These are phyloP conservation scores for Phyllosticta capitalensis DNA, from an alignment of 2,329 filamentous ascomycete genomes.

Conservation along the genomic window DNA sequence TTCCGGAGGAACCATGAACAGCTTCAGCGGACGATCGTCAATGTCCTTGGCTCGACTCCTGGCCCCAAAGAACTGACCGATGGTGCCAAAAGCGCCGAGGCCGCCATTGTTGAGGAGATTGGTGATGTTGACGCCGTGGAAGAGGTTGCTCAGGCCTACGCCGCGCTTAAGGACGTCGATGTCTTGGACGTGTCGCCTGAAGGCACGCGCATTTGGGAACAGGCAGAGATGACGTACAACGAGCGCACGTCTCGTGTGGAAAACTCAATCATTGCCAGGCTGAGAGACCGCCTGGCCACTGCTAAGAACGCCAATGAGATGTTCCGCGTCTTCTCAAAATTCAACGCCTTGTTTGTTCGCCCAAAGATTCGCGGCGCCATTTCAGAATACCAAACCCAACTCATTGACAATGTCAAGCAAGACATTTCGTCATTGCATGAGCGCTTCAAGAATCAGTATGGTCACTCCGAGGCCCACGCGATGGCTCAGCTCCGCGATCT, in stretches of 20 bases:
- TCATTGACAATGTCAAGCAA: conserved; percentile 96
- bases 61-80: conserved; percentile 28
- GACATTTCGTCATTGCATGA: conserved; percentile 91
- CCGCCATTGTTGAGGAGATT: conserved; percentile 80
- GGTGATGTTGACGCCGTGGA: conserved; percentile 95
- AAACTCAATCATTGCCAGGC: conserved; percentile 93
- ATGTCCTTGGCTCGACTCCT: conserved; percentile 66
- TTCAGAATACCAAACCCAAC: conserved; percentile 92
- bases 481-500: conserved; percentile 97
- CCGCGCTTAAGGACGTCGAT: conserved; percentile 88
- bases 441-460: conserved; percentile 98
- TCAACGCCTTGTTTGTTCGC: conserved; percentile 95
- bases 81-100: conserved; percentile 26
- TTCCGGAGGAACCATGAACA: conserved; percentile 98
- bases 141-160: conserved; percentile 91
- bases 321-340: conserved; percentile 99
- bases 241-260: conserved; percentile 95
- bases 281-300: conserved; percentile 85
- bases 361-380: conserved; percentile 99
- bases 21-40: conserved; percentile 89
- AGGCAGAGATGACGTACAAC: conserved; percentile 92
- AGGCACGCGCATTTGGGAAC: conserved; percentile 84
- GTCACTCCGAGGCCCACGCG: conserved; percentile 91
- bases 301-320: conserved; percentile 98
- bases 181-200: conserved; percentile 84